Evolutionary conservation across 768 basidiomycete species (phyloP).

Genomic region (Peribolospora baueri): DNA sequence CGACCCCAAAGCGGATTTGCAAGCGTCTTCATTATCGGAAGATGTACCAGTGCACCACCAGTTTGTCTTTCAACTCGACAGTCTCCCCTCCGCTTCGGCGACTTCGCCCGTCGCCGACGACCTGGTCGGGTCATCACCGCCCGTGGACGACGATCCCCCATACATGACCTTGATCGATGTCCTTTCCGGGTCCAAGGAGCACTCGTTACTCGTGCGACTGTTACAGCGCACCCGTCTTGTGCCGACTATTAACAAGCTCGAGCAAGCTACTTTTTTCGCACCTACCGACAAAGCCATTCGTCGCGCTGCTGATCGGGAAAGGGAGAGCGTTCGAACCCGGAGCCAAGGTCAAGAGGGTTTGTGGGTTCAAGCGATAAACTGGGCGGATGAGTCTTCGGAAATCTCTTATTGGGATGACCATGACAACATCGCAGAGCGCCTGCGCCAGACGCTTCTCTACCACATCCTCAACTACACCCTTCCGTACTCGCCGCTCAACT

Average conservation of each 20-base stretch:
- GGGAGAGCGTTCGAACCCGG: background rate
- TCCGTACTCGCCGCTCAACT: constrained; percentile 23
- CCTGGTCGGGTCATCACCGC: no score
- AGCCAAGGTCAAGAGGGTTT: background rate
- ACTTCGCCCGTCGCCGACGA: no score
- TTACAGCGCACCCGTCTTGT: constrained; percentile 68
- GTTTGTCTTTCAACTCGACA: no score
- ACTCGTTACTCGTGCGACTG: constrained; percentile 36
- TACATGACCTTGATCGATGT: no score
- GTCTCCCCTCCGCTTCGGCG: no score
- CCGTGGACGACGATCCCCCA: no score
- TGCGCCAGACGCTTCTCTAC: constrained; percentile 81
- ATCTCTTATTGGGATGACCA: constrained; percentile 13
- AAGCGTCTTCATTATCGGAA: no score
- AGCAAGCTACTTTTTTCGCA: constrained; percentile 66
- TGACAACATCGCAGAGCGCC: constrained; percentile 60
- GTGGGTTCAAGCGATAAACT: constrained; percentile 3
- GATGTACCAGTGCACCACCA: no score
- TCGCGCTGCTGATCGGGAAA: constrained; percentile 18
- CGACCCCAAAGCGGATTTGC: no score
- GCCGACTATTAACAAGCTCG: constrained; percentile 70
- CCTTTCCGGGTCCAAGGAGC: no score
- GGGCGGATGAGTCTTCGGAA: constrained; percentile 22
- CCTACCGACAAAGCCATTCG: constrained; percentile 80
- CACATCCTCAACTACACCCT: constrained; percentile 71